Evolutionary conservation across 371 early-diverging fungal genomes (phyloP), one percentile per base, ranked within the genome.

Genomic region (Cokeromyces recurvatus): DNA sequence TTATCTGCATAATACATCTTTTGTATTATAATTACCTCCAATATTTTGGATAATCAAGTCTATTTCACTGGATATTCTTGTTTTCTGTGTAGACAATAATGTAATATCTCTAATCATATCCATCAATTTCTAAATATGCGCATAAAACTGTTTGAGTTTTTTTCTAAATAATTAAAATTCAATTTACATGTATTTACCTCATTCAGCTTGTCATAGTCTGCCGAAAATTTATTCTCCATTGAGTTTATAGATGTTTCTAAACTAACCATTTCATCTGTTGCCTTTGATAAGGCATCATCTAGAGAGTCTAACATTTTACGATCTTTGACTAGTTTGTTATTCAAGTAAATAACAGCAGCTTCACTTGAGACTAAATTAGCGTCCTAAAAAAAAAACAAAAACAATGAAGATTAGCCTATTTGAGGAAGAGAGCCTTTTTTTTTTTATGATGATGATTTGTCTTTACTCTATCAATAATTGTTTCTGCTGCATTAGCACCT

Each of bases 251-350:
- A 37, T 4, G 48, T 38, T 23, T 59, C 55, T 4, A 72, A 32
- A 19, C 51, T 39, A 19, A 43, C 48, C 29, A 66, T 45, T 20
- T 67, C 58, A 6, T 45, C 20, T 8, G 70, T 55, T 21, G 51
- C 49, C 17, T 51, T 51, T 3, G 65, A 59, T 38, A 89, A 53
- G 6, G 85, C 85, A 27, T 64, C 69, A 2, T 52, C 68, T 10
- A 78, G 10, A 24, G 64, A 48, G 17, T 69, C 64, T 8, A 80
- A 57, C 22, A 67, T 67, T 22, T 66, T 66, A 24, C 69, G 58
- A 43, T 77, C 48, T 54, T 86, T 87, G 46, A 78, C 56, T 11
- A 82, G 55, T 24, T 77, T 79, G 56, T 87, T 87, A 39, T 68
- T 79, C 51, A 87, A 57, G 37, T 77, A 84, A 6, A 82, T 77